phyloP scores from a whole-genome alignment of 306 rosid species.

The Abrus pulchellus region DNA sequence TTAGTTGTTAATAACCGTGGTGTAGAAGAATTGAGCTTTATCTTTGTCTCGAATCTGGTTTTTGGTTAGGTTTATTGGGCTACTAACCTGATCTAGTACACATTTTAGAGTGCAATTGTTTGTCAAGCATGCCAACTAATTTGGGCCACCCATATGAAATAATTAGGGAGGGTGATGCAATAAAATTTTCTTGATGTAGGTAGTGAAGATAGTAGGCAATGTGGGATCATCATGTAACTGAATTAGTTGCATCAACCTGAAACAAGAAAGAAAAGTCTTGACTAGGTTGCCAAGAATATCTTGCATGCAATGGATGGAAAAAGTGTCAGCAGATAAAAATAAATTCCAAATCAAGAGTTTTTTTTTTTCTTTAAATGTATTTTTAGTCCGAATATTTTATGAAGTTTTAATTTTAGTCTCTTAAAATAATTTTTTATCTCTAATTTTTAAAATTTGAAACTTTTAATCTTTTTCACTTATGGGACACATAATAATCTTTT shows the following conservation, averaged over 20 bases:
- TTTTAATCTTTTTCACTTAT: no score
- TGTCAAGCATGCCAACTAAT: conserved; percentile 45
- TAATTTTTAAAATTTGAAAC: no score
- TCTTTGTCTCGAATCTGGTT: background rate
- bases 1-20: background rate
- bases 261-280: background rate
- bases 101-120: conserved; percentile 39
- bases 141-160: conserved; percentile 50
- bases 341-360: background rate
- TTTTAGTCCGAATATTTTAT: no score
- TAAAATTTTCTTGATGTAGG: conserved; percentile 40
- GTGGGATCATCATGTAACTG: conserved; percentile 42
- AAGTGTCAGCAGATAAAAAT: background rate
- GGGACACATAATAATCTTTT: no score
- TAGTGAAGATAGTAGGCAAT: conserved; percentile 48
- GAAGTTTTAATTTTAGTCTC: no score
- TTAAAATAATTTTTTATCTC: no score
- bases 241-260: conserved; percentile 37
- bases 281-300: conserved; percentile 27
- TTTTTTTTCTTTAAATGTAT: no score
- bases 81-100: conserved; percentile 34
- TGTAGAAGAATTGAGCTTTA: background rate
- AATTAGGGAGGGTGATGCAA: conserved; percentile 40
- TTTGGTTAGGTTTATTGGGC: conserved; percentile 43
- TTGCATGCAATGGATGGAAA: conserved; percentile 7